A percentile compares a stretch with the other conserved stretches of the same genome.
Conservation (phyloP, 192 early-diverging fungal species). For the Ramicandelaber brevisporus region DNA sequence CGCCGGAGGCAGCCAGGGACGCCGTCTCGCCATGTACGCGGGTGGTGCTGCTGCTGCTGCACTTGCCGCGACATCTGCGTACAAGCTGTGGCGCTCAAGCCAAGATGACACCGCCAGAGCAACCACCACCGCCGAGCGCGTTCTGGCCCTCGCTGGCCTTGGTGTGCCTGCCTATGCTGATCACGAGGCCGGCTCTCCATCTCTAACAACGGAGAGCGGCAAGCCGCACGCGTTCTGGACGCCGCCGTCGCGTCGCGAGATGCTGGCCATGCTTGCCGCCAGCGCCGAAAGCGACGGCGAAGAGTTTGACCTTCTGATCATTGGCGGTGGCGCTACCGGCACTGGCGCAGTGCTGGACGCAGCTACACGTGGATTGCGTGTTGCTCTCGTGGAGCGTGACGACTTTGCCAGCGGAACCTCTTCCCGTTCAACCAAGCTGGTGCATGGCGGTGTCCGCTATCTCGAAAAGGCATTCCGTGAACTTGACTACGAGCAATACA, state of each 20-base stretch:
- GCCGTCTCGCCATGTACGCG: no score
- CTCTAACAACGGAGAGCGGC: no score
- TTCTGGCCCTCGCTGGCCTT: no score
- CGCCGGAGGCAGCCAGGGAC: no score
- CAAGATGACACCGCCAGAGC: no score
- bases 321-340: constrained; percentile 91
- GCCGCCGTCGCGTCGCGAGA: constrained; percentile 40
- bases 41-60: no score
- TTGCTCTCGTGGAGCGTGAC: constrained; percentile 86
- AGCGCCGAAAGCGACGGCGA: constrained; percentile 4
- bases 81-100: no score
- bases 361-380: constrained; percentile 69
- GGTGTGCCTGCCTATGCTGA: no score
- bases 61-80: no score
- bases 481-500: constrained; percentile 88
- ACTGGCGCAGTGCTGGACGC: constrained; percentile 80
- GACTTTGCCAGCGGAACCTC: constrained; percentile 86
- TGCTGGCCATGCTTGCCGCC: constrained; percentile 38
- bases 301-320: constrained; percentile 65
- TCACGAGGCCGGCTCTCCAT: no score
- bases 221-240: constrained; percentile 47
- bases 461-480: constrained; percentile 88
- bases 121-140: no score
- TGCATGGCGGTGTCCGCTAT: constrained; percentile 94
- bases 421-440: constrained; percentile 79